Base-by-base conservation (phyloP, 805 yeast species). In the Debaryomyces hansenii region DNA sequence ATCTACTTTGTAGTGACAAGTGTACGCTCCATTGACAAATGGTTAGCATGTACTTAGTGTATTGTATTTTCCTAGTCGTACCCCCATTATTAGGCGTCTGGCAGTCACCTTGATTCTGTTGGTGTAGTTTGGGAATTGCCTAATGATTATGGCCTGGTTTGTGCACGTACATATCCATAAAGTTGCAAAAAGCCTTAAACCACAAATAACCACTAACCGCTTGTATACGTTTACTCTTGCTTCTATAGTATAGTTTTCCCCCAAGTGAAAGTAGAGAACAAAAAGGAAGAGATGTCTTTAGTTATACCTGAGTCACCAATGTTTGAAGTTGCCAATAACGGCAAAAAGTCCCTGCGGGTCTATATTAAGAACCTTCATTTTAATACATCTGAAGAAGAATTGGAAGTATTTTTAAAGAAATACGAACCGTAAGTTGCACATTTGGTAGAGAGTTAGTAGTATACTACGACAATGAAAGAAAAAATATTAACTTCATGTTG, bases 301-400 rank as follows among this genome's bases (percentile, higher is more conserved):
- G 24, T 27, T 15, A 20, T 39, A 8, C 42, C 42, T 2, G 33
- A 27, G 10, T 39, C 42, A 2, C 42, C 42, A 28, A 24, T 28
- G 14, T 39, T 39, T 39, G 42, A 39, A 10, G 42, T 39, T 27
- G 12, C 42, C 11, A 28, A 39, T 5, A 31, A 28, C 15, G 12
- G 11, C 21, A 39, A 39, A 16, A 39, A 39, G 21, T 24, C 46
- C 34, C 53, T 44, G 39, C 74, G 84, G 42, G 70, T 83, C 28
- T 78, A 77, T 51, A 65, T 84, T 46, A 75, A 78, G 47, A 84
- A 84, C 59, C 69, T 84, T 46, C 74, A 76, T 46, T 79, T 66
- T 59, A 56, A 66, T 12, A 70, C 84, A 10, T 72, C 80, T n/a
- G 85, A 80, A 55, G 72, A 67, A 4, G 84, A 80, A 37, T 66